Conservation (phyloP, 805 yeast genomes). For the Candida ponderosae region DNA sequence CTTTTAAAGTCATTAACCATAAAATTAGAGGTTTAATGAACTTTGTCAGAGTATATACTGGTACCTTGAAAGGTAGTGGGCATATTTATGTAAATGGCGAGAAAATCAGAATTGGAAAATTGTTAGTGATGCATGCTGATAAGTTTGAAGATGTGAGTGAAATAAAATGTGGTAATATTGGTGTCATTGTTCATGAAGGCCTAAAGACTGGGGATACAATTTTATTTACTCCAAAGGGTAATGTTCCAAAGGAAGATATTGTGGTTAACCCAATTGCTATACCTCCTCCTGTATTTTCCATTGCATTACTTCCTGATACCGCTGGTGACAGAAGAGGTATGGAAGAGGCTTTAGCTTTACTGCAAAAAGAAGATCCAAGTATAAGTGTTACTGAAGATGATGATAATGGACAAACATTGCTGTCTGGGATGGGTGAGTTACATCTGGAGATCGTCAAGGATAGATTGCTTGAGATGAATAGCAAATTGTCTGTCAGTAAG, state of each 20-base stretch:
- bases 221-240: slow-evolving; percentile 46
- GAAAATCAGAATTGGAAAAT: slow-evolving; percentile 55
- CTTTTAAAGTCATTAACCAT: slow-evolving; percentile 88
- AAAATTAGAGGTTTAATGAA: slow-evolving; percentile 77
- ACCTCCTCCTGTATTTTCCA: slow-evolving; percentile 91
- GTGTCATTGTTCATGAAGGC: slow-evolving; percentile 56
- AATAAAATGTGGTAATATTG: slow-evolving; percentile 76
- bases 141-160: slow-evolving; percentile 61
- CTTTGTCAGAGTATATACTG: slow-evolving; percentile 84
- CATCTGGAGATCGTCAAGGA: slow-evolving; percentile 86
- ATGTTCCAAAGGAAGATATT: slow-evolving; percentile 36
- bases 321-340: slow-evolving; percentile 72
- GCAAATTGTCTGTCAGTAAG: slow-evolving; percentile 70
- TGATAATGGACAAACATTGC: slow-evolving; percentile 80
- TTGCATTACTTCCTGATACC: slow-evolving; percentile 74
- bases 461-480: slow-evolving; percentile 75
- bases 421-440: slow-evolving; percentile 96
- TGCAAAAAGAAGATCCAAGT: slow-evolving; percentile 89
- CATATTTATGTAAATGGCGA: slow-evolving; percentile 63
- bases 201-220: slow-evolving; percentile 89
- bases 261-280: slow-evolving; percentile 67
- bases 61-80: slow-evolving; percentile 56
- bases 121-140: slow-evolving; percentile 85
- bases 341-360: slow-evolving; percentile 56
- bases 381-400: slow-evolving; percentile 64